phyloP scores from a whole-genome alignment of 169 alveolate genomes.

The Plasmodium yoelii region DNA sequence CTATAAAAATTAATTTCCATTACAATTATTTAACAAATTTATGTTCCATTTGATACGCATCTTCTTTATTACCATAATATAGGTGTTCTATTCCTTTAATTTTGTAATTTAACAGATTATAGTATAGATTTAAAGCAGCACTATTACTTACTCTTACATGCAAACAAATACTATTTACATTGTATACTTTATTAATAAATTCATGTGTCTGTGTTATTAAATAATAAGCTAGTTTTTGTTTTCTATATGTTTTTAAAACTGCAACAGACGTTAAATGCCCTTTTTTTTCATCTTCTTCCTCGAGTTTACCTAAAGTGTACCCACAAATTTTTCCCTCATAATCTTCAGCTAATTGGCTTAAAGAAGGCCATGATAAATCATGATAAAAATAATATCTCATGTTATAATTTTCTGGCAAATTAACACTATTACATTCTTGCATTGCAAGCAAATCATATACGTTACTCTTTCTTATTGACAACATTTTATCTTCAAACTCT shows the following conservation, averaged over 20 bases:
- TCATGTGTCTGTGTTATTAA: constrained; percentile 83
- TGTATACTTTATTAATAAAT: constrained; percentile 28
- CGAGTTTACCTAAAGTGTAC: constrained; percentile 84
- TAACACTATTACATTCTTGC: constrained; percentile 83
- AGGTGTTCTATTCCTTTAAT: constrained; percentile 80
- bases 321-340: constrained; percentile 83
- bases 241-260: constrained; percentile 81
- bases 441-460: constrained; percentile 83
- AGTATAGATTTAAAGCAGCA: constrained; percentile 82
- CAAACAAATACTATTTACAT: constrained; percentile 76
- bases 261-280: constrained; percentile 88
- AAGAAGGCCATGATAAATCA: constrained; percentile 95
- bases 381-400: constrained; percentile 96
- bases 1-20: neutral
- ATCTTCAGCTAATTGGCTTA: constrained; percentile 83
- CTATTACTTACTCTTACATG: constrained; percentile 83
- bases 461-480: constrained; percentile 80
- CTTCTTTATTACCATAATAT: constrained; percentile 85
- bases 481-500: constrained; percentile 71
- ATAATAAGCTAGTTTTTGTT: constrained; percentile 80
- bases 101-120: constrained; percentile 79
- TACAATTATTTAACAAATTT: constrained; percentile 26
- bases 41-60: constrained; percentile 84
- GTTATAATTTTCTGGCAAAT: constrained; percentile 93
- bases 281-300: constrained; percentile 84